A percentile compares a stretch with the other conserved stretches of the same genome.
Evolutionary conservation across 768 basidiomycete genomes (phyloP).

Genomic region (Hericium coralloides): DNA sequence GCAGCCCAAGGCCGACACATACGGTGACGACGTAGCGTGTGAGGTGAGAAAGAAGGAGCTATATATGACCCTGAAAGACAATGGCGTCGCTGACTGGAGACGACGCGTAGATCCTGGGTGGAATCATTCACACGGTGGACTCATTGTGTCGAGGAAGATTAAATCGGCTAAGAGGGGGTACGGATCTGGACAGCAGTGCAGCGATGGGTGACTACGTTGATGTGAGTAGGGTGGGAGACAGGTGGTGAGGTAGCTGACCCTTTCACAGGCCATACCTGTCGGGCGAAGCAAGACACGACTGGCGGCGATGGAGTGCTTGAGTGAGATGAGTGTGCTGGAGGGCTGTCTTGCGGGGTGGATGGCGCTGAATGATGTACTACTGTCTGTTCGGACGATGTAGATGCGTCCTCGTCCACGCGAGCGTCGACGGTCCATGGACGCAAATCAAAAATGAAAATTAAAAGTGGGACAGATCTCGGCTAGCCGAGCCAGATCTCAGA

Average conservation of each 20-base stretch:
- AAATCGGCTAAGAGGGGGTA: background rate
- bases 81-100: background rate
- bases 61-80: background rate
- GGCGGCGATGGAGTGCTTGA: slow-evolving; percentile 11
- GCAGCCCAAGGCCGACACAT: background rate
- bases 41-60: background rate
- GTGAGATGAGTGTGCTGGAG: slow-evolving; percentile 11
- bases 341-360: slow-evolving; percentile 10
- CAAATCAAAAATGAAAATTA: background rate
- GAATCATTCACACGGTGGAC: background rate
- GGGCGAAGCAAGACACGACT: slow-evolving; percentile 4
- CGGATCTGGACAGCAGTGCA: slow-evolving; percentile 1
- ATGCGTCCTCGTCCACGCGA: background rate
- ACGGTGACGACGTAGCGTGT: background rate
- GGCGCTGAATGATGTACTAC: slow-evolving; percentile 1
- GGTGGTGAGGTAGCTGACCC: background rate
- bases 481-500: slow-evolving; percentile 11
- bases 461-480: background rate
- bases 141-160: background rate
- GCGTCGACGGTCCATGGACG: background rate
- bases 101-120: background rate
- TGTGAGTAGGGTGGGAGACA: slow-evolving; percentile 5
- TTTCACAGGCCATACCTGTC: slow-evolving; percentile 8
- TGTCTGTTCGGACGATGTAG: background rate
- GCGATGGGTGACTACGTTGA: slow-evolving; percentile 9